Conservation (phyloP, 2,329 filamentous ascomycete genomes). For the Fusarium sp. region DNA sequence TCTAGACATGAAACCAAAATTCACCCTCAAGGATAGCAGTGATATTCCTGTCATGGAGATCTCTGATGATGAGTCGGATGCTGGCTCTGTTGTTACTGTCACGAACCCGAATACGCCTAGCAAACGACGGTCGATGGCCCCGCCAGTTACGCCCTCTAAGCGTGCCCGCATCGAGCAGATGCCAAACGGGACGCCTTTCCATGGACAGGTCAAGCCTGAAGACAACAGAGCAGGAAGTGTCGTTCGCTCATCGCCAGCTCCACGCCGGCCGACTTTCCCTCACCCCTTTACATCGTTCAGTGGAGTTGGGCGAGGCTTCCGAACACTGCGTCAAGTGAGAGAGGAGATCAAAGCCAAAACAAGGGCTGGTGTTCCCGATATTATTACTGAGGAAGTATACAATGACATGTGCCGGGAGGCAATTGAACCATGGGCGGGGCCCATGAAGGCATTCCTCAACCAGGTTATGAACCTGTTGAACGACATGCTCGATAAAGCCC, state of each 20-base stretch:
- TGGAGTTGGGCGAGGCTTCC: slow-evolving; percentile 57
- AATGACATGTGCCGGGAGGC: slow-evolving; percentile 70
- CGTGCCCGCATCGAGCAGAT: slow-evolving; percentile 47
- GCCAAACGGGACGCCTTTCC: slow-evolving; percentile 19
- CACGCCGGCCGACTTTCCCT: slow-evolving; percentile 43
- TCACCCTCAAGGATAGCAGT: slow-evolving; percentile 58
- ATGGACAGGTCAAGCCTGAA: slow-evolving; percentile 56
- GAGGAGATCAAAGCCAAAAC: slow-evolving; percentile 68
- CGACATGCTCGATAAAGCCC: slow-evolving; percentile 60
- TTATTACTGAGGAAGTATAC: slow-evolving; percentile 73
- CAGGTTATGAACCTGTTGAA: slow-evolving; percentile 65
- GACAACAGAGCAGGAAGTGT: slow-evolving; percentile 52
- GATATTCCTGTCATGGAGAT: slow-evolving; percentile 57
- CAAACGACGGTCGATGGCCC: slow-evolving; percentile 51
- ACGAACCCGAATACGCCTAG: slow-evolving; percentile 46
- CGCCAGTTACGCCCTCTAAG: slow-evolving; percentile 55
- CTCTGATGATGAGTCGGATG: slow-evolving; percentile 58
- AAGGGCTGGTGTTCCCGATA: slow-evolving; percentile 70
- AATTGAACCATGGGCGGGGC: slow-evolving; percentile 70
- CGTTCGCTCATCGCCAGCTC: slow-evolving; percentile 28
- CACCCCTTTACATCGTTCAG: slow-evolving; percentile 59
- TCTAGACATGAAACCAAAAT: slow-evolving; percentile 63
- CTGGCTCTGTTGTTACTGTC: slow-evolving; percentile 44
- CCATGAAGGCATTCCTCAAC: slow-evolving; percentile 65
- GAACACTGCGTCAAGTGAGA: slow-evolving; percentile 67